Conservation (phyloP, 768 basidiomycete species). For the Boletus pseudo-olivaceus region DNA sequence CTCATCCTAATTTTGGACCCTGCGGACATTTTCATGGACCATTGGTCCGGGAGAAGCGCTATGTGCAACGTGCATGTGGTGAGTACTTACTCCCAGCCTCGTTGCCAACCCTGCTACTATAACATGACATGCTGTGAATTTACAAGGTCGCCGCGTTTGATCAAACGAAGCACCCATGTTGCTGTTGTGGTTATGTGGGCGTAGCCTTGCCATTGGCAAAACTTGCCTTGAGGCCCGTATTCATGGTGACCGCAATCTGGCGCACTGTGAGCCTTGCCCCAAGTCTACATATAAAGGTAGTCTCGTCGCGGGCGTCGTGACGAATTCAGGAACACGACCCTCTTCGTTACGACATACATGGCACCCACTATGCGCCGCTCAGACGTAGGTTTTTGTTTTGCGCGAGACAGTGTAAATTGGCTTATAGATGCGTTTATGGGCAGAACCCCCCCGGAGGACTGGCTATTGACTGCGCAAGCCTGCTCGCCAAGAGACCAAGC, state of each 20-base stretch:
- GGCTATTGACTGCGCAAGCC: background rate
- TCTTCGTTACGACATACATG: conserved; percentile 3
- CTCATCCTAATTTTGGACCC: background rate
- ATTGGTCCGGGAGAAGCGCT: background rate
- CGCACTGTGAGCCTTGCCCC: background rate
- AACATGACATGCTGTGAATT: conserved; percentile 2
- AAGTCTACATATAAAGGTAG: conserved; percentile 12
- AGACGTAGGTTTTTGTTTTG: conserved; percentile 9
- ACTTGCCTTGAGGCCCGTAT: background rate
- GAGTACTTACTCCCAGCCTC: conserved; percentile 6
- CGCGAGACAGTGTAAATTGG: background rate
- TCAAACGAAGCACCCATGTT: conserved; percentile 4
- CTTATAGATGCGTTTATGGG: conserved; percentile 1
- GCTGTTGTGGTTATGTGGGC: background rate
- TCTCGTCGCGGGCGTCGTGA: background rate
- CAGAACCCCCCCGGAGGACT: conserved; percentile 3
- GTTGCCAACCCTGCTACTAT: conserved; percentile 2
- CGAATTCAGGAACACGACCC: background rate
- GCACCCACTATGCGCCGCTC: background rate
- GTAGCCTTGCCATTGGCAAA: conserved; percentile 4
- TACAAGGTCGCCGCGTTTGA: conserved; percentile 18
- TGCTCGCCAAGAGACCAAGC: background rate
- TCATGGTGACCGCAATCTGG: conserved; percentile 1
- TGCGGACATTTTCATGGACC: background rate
- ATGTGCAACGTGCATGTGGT: conserved; percentile 9